Evolutionary conservation across 75 land plant species (phyloP), one percentile per base, ranked within the genome.

Genomic region (Isoetes taiwanensis): DNA sequence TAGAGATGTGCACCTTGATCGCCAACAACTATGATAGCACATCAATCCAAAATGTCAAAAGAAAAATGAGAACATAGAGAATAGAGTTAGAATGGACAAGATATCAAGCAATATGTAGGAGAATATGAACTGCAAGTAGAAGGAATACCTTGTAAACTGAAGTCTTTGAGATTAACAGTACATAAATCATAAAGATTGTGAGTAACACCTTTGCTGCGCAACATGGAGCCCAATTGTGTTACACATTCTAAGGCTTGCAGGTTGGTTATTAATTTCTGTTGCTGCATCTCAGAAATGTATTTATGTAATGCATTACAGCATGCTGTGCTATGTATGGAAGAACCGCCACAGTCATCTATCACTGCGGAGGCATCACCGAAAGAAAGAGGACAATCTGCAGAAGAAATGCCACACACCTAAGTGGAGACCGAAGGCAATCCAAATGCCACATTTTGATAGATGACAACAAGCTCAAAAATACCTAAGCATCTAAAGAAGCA

Each of bases 231-330:
- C 74, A 94, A 77, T n/a, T 68, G 39, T 12, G 83, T 74, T 16
- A 89, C 90, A 72, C 99, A 94, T 43, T 80, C 65, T 34, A 88
- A 73, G 5, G 96, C 99, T 66, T 94, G 99, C 57, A 69, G 68
- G 62, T 94, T 94, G 43, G 99, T 94, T 52, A 94, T 82, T 28
- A 94, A 67, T 86, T 83, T 88, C 56, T 94, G 96, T 61, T 80
- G 82, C 65, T 89, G 96, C 60, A 84, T 56, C 20, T 64, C 74
- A 17, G 70, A 67, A 52, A 94, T 78, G 66, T 88, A 94, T 62
- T 74, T 63, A 64, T 84, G 77, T 56, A 94, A 75, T 32, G 86
- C 76, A 43, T 69, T 78, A 67, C 99, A 94, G 61, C 99, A 94
- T 1, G 98, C 74, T 24, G 64, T 65, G 59, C 77, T 84, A 3